These are phyloP conservation scores for Beauveria caledonica DNA, from an alignment of 2,329 filamentous ascomycete genomes.

Conservation along the genomic window DNA sequence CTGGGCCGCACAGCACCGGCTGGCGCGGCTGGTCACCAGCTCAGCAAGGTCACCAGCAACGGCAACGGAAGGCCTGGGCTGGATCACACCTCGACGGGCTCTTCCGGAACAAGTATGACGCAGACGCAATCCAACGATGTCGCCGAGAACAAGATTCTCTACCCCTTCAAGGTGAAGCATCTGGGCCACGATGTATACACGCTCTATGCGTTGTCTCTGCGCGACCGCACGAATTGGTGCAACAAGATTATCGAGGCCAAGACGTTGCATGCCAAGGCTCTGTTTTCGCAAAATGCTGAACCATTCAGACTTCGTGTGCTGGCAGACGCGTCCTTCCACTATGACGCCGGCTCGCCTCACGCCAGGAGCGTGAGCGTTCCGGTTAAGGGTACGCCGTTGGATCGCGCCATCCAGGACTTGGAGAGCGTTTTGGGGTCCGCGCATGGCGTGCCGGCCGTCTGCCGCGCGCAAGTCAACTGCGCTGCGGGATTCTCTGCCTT, in stretches of 20 bases:
- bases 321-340: conserved; percentile 84
- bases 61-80: conserved; percentile 49
- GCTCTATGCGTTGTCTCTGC: conserved; percentile 70
- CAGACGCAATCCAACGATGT: conserved; percentile 46
- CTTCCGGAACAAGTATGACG: conserved; percentile 44
- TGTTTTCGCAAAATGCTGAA: conserved; percentile 89
- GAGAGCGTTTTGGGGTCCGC: conserved; percentile 68
- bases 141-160: conserved; percentile 74
- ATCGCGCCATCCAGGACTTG: conserved; percentile 82
- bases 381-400: conserved; percentile 84
- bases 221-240: conserved; percentile 80
- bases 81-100: conserved; percentile 59
- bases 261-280: conserved; percentile 79
- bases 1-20: conserved; percentile 52
- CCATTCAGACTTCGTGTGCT: conserved; percentile 89
- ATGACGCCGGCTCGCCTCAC: conserved; percentile 54
- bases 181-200: conserved; percentile 90
- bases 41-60: conserved; percentile 47
- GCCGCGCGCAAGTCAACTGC: conserved; percentile 82
- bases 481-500: conserved; percentile 81
- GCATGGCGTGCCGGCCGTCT: conserved; percentile 67
- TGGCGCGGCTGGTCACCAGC: conserved; percentile 48
- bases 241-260: conserved; percentile 91
- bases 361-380: conserved; percentile 59
- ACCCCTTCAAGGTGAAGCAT: conserved; percentile 93